Percentiles rank a stretch among this genome's conserved stretches.
Evolutionary conservation across 2,329 filamentous ascomycete species (phyloP).

Genomic region (Alternaria hordeiaustralica): DNA sequence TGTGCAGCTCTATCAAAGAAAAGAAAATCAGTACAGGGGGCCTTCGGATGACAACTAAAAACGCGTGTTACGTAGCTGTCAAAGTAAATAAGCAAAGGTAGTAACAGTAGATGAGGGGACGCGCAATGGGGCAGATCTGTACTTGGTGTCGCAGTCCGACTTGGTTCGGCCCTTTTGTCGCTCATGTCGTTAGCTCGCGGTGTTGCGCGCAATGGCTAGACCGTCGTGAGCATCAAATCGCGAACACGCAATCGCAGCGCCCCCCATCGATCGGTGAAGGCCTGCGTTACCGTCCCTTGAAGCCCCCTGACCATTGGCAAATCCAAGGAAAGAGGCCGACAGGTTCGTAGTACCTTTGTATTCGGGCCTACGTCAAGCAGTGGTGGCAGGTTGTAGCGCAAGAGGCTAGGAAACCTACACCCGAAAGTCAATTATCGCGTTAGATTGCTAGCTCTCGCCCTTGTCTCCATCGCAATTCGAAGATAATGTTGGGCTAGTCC

Average conservation of each 20-base stretch:
- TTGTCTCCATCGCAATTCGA: background rate
- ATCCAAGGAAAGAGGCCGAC: background rate
- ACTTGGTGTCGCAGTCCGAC: background rate
- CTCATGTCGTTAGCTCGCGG: background rate
- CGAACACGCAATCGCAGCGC: background rate
- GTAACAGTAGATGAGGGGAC: background rate
- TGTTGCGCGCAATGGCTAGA: slow-evolving; percentile 1
- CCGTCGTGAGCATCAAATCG: background rate
- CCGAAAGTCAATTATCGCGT: slow-evolving; percentile 1
- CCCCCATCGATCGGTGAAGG: background rate
- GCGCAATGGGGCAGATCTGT: background rate
- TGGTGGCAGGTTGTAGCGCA: background rate
- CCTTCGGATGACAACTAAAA: background rate
- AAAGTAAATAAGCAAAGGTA: slow-evolving; percentile 1
- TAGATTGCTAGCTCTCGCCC: background rate
- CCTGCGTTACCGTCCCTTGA: background rate
- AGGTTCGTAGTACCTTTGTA: background rate
- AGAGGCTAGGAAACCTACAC: background rate
- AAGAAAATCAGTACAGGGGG: background rate
- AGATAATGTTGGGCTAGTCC: background rate
- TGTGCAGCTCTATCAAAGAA: background rate
- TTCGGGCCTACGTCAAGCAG: slow-evolving; percentile 1
- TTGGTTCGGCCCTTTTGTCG: background rate
- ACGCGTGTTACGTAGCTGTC: background rate
- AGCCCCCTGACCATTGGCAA: background rate